Base-by-base conservation (phyloP, 129 eudicot species). In the Flaveria bidentis region DNA sequence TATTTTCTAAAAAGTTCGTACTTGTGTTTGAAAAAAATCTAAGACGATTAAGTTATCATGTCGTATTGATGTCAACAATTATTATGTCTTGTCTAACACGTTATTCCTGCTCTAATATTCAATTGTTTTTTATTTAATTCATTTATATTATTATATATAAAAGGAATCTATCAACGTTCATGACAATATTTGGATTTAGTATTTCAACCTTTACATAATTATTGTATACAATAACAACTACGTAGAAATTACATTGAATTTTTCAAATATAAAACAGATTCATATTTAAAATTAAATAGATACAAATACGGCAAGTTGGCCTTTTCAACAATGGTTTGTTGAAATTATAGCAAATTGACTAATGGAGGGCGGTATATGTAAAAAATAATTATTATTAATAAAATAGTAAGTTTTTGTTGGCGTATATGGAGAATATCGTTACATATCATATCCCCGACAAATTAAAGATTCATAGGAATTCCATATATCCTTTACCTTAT, bases 161-260 rank as follows among this genome's bases (percentile, higher is more conserved):
- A 58, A 58, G 16, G 65, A 58, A 58, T 58, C 65, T 11, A 58
- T 58, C 65, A 58, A 20, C 65, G 65, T 22, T 58, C 36, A 58
- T 58, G 36, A 58, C 20, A 55, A 55, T 55, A 55, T 55, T 17
- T 7, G 18, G 9, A 55, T 8, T 5, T 36, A 36, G 0, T 36
- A 4, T 33, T 33, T 33, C 39, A 33, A 5, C 39, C 39, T 33
- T 33, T 33, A 36, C 5, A 36, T 36, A 36, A 36, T 36, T 5
- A 36, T 36, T 36, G 5, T 30, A 36, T 5, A 5, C 41, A 5
- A 5, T 36, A 36, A 36, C 41, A 36, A 4, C 5, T 36, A 36
- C 41, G 41, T 36, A 36, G 41, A 36, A 36, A 36, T 5, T 55
- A 55, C 4, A 55, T 55, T 55, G 28, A 20, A 20, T 55, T 36